Evolutionary conservation across 2,329 filamentous ascomycete species (phyloP).

Genomic region (Nigrospora sphaerica): DNA sequence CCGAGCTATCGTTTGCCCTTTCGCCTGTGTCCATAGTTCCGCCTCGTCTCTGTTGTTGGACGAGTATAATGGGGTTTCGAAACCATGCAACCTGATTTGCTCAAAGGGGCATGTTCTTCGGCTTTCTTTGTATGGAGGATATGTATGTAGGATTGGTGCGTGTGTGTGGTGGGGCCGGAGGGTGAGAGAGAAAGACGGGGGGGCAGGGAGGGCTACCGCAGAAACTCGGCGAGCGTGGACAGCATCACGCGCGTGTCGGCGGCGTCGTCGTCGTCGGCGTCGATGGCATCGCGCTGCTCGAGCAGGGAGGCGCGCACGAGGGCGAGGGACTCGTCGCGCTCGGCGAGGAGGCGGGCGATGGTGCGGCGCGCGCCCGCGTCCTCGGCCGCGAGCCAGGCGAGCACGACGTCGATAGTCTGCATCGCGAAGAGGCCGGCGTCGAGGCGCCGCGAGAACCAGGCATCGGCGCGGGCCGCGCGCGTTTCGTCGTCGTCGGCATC

Average conservation of each 20-base stretch:
- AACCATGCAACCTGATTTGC: too few species aligned
- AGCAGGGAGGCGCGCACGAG: slow-evolving; percentile 61
- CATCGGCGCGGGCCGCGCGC: slow-evolving; percentile 53
- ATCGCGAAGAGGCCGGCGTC: slow-evolving; percentile 81
- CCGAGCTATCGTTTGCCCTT: too few species aligned
- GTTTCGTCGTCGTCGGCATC: slow-evolving; percentile 42
- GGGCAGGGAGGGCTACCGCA: slow-evolving; percentile 19
- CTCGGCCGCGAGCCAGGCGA: slow-evolving; percentile 90
- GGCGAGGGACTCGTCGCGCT: slow-evolving; percentile 58
- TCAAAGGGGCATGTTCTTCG: too few species aligned
- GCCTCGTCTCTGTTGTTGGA: too few species aligned
- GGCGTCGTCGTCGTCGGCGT: slow-evolving; percentile 44
- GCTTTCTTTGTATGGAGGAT: too few species aligned
- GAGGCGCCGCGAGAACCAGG: slow-evolving; percentile 68
- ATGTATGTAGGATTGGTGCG: neutral
- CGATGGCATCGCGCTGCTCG: slow-evolving; percentile 45
- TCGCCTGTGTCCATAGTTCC: too few species aligned
- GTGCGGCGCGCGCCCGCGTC: slow-evolving; percentile 66
- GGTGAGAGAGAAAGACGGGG: neutral
- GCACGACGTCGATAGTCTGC: slow-evolving; percentile 74
- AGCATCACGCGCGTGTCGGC: slow-evolving; percentile 53
- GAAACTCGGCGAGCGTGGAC: slow-evolving; percentile 41
- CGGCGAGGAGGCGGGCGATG: slow-evolving; percentile 57
- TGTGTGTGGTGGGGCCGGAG: too few species aligned
- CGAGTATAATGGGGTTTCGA: too few species aligned